A percentile compares a stretch with the other conserved stretches of the same genome.
phyloP scores from a whole-genome alignment of 305 asterid species.

The Striga hermonthica region DNA sequence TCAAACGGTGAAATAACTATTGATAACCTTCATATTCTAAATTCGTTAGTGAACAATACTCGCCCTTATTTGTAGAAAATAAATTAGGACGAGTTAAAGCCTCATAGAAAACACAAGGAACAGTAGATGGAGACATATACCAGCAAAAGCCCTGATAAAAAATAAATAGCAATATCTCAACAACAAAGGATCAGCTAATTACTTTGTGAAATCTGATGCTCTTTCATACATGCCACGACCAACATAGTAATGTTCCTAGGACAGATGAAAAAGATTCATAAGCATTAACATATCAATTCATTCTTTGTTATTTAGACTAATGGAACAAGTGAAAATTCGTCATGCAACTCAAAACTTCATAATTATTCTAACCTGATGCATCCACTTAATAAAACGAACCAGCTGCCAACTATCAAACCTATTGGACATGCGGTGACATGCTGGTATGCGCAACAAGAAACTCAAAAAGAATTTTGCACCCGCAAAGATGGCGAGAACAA shows the following conservation, averaged over 20 bases:
- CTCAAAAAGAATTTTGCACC: conserved; percentile 66
- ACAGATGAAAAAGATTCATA: conserved; percentile 30
- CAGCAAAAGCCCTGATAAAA: conserved; percentile 10
- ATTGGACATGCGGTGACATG: conserved; percentile 73
- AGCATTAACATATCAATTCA: neutral
- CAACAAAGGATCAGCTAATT: conserved; percentile 32
- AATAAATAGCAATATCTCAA: neutral
- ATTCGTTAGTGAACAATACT: conserved; percentile 6
- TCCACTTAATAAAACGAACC: conserved; percentile 85
- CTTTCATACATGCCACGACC: conserved; percentile 98
- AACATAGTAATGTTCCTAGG: conserved; percentile 90
- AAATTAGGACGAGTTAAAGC: conserved; percentile 6
- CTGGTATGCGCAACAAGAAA: conserved; percentile 76
- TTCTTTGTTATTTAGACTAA: neutral
- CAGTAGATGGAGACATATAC: conserved; percentile 21
- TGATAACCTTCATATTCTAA: conserved; percentile 21
- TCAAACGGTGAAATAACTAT: conserved; percentile 23
- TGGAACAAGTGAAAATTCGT: conserved; percentile 19
- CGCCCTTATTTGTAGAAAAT: neutral
- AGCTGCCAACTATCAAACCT: conserved; percentile 61
- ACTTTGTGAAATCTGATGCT: conserved; percentile 87
- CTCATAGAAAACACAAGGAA: conserved; percentile 19
- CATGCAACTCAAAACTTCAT: conserved; percentile 22
- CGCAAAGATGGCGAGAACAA: conserved; percentile 62
- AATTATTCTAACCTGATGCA: conserved; percentile 80